Conservation (phyloP, 2,329 filamentous ascomycete genomes). For the Ophioceras dolichostomum region DNA sequence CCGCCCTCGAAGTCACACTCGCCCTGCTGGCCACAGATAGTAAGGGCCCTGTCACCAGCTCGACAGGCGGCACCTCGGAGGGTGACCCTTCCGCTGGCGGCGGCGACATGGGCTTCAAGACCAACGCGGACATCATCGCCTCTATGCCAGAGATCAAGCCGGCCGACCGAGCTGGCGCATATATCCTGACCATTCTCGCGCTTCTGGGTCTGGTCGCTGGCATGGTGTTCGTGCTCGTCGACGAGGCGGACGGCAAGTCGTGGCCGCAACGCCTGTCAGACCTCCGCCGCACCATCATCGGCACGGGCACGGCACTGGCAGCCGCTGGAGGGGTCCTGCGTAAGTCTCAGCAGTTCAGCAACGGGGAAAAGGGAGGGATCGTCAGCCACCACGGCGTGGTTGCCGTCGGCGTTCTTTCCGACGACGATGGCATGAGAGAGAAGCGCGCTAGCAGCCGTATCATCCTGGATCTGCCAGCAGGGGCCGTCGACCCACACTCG, state of each 20-base stretch:
- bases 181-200: slow-evolving; percentile 38
- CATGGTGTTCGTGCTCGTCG: slow-evolving; percentile 5
- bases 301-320: not conserved
- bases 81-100: slow-evolving; percentile 34
- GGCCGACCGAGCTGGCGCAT: slow-evolving; percentile 57
- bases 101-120: slow-evolving; percentile 28
- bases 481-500: not conserved
- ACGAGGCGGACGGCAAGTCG: slow-evolving; percentile 3
- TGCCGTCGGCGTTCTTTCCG: not conserved
- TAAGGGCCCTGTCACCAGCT: slow-evolving; percentile 23
- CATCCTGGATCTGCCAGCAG: not conserved
- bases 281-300: not conserved
- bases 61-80: slow-evolving; percentile 35
- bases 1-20: slow-evolving; percentile 52
- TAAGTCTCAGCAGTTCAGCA: no score
- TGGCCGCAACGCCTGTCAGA: slow-evolving; percentile 2
- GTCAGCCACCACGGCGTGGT: not conserved
- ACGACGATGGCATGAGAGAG: not conserved
- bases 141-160: slow-evolving; percentile 31
- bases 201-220: slow-evolving; percentile 3
- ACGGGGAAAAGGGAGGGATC: not conserved
- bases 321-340: not conserved
- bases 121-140: slow-evolving; percentile 9
- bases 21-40: slow-evolving; percentile 41
- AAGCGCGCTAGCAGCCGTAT: not conserved